Conservation (phyloP, 2,329 filamentous ascomycete genomes). For the Sclerotinia borealis region DNA sequence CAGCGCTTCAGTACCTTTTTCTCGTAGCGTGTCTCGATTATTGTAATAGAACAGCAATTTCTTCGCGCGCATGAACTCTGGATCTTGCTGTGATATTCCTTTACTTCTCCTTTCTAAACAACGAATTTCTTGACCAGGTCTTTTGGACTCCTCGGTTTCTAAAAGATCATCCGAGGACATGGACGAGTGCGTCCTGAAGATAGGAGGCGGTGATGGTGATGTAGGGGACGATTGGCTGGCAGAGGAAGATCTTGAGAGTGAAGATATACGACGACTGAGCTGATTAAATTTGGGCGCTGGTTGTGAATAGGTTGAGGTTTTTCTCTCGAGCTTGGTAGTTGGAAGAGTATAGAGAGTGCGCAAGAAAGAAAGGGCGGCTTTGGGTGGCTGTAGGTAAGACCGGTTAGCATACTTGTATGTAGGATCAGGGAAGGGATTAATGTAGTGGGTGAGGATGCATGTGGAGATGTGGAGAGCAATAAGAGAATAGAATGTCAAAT, state of each 20-base stretch:
- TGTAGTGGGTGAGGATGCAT: neutral
- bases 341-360: neutral
- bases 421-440: neutral
- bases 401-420: neutral
- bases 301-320: neutral
- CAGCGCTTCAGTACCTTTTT: neutral
- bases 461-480: neutral
- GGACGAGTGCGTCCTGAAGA: neutral
- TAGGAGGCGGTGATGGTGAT: neutral
- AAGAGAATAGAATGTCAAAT: neutral
- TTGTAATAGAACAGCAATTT: slow-evolving; percentile 2
- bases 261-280: slow-evolving; percentile 1
- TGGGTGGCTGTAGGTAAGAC: neutral
- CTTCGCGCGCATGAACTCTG: slow-evolving; percentile 5
- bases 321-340: neutral
- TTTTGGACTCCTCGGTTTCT: slow-evolving; percentile 1
- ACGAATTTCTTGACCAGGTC: neutral
- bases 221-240: neutral
- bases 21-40: neutral
- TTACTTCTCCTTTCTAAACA: neutral
- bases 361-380: slow-evolving; percentile 1
- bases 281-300: neutral
- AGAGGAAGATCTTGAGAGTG: neutral
- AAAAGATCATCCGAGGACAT: neutral
- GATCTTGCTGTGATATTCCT: neutral